Base-by-base conservation (phyloP, 441 rosid genomes). In the Bocquillonia castaneifolia region DNA sequence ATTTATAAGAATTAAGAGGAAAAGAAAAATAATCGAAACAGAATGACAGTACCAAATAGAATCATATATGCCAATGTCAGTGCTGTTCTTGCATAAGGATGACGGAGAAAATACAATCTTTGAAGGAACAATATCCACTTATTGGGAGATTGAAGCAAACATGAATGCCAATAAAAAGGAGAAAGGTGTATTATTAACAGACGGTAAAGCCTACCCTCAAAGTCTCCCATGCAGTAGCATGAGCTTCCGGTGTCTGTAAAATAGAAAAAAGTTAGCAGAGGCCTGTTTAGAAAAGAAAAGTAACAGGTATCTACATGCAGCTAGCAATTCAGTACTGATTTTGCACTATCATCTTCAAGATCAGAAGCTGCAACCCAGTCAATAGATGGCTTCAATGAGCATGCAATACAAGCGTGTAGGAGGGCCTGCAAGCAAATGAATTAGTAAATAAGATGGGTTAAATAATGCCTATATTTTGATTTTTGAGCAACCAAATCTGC, bases 281-380 rank as follows among this genome's bases (percentile, higher is more conserved):
- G 62, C 26, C 50, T 15, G 63, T 54, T 34, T 47, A 67, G 2
- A 42, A 56, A 45, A 39, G 61, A 68, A 66, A 25, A 8, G 34
- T 17, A 32, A 47, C 7, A 59, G 23, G 63, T 40, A 42, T 47
- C 34, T 18, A 66, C 17, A 71, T 65, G 61, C 69, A 72, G 57
- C 55, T 50, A 59, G 51, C 47, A 60, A 59, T 59, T 74, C 31
- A 74, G 66, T 67, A 85, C 95, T 82, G 72, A 81, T 73, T 68
- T 64, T 62, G 76, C 83, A 51, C 87, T 86, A 42, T 59, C 78
- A 26, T 83, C 84, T 83, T 93, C 97, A 53, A 93, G 95, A 80
- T 91, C 97, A 52, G 88, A 76, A 66, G 97, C 97, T 69, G 96
- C 95, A 81, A 93, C 85, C 96, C 96, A 89, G 47, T 91, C 92